Evolutionary conservation across 2,329 filamentous ascomycete species (phyloP).

Genomic region (Phaeosphaeriaceae sp.): DNA sequence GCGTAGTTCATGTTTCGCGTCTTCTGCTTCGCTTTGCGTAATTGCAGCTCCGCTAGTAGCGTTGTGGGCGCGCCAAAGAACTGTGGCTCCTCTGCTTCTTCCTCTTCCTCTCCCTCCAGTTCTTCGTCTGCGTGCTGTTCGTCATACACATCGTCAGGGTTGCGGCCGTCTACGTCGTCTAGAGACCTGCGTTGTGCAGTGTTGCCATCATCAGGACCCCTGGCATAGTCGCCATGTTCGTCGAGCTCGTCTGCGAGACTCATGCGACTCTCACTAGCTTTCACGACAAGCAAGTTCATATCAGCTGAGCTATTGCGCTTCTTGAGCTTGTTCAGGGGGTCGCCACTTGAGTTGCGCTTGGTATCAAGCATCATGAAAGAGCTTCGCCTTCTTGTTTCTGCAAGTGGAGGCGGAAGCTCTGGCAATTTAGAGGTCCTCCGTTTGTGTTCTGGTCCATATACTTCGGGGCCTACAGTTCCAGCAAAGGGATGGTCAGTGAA

Average conservation of each 20-base stretch:
- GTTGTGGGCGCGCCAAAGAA: conserved; percentile 83
- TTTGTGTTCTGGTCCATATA: conserved; percentile 65
- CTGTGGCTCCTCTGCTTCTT: conserved; percentile 52
- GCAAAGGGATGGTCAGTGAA: conserved; percentile 90
- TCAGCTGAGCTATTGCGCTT: conserved; percentile 50
- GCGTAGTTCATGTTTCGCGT: conserved; percentile 74
- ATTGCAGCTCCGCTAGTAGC: conserved; percentile 86
- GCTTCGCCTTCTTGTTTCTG: conserved; percentile 45
- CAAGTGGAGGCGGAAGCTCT: conserved; percentile 25
- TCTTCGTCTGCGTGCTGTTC: conserved; percentile 55
- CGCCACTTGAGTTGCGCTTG: conserved; percentile 46
- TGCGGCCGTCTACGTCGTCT: conserved; percentile 18
- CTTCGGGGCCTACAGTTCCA: conserved; percentile 75
- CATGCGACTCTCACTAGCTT: conserved; percentile 45
- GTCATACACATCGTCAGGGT: conserved; percentile 45
- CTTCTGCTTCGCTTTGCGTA: conserved; percentile 89
- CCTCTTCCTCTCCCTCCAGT: conserved; percentile 49
- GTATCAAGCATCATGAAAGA: conserved; percentile 48
- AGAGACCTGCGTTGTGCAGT: conserved; percentile 22
- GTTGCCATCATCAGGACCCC: conserved; percentile 32
- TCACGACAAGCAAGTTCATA: conserved; percentile 42
- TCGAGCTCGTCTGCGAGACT: conserved; percentile 44
- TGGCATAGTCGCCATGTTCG: conserved; percentile 37
- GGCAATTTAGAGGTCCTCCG: conserved; percentile 51
- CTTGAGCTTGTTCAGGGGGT: conserved; percentile 49